Conservation (phyloP, 2,329 filamentous ascomycete species). For the Fusarium sp. region DNA sequence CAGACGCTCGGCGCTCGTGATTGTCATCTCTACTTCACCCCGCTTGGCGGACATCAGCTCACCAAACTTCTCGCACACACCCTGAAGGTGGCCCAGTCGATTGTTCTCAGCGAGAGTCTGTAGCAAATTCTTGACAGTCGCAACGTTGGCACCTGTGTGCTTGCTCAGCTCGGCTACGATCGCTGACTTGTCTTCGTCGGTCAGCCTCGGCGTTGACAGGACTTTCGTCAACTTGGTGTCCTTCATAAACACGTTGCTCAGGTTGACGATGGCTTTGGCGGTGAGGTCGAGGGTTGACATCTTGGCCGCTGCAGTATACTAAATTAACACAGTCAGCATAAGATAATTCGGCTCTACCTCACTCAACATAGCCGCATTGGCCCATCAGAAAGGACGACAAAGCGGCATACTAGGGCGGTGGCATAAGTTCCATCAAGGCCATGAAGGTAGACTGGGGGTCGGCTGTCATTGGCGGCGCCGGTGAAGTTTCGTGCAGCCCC, state of each 20-base stretch:
- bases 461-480: too few species aligned
- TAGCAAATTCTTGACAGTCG: slow-evolving; percentile 95
- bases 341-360: background rate
- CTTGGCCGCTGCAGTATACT: slow-evolving; percentile 73
- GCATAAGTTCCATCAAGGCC: background rate
- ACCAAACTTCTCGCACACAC: slow-evolving; percentile 87
- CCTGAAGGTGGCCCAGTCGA: slow-evolving; percentile 83
- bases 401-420: background rate
- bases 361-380: background rate
- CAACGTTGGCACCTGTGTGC: slow-evolving; percentile 77
- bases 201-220: slow-evolving; percentile 74
- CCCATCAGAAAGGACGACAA: background rate
- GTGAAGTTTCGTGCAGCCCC: background rate
- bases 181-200: slow-evolving; percentile 77
- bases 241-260: slow-evolving; percentile 79
- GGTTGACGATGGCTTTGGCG: slow-evolving; percentile 79
- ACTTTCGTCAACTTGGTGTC: slow-evolving; percentile 84
- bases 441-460: background rate
- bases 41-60: slow-evolving; percentile 87
- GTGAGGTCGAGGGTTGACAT: slow-evolving; percentile 85
- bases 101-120: slow-evolving; percentile 94
- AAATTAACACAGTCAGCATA: background rate
- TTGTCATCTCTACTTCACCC: slow-evolving; percentile 92
- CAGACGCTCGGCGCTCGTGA: slow-evolving; percentile 90
- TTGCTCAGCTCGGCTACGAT: slow-evolving; percentile 91